phyloP scores from a whole-genome alignment of 1,139 yeast genomes.

The Sugiyamaella sp. region DNA sequence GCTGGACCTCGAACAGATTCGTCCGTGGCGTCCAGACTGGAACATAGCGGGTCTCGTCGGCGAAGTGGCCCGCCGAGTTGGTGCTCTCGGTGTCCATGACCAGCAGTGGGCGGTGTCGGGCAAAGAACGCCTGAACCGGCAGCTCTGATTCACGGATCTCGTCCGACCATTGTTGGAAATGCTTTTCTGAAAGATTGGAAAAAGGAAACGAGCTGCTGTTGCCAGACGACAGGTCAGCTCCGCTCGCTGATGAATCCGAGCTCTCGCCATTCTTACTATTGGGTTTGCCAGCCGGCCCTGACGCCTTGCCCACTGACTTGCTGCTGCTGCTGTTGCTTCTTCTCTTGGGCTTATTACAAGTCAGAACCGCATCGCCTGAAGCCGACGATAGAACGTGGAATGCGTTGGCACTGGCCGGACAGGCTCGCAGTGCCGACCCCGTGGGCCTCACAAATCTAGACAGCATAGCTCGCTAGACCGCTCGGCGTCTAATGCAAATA shows the following conservation, averaged over 20 bases:
- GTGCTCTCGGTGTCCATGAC: conserved; percentile 27
- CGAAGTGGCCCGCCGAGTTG: conserved; percentile 11
- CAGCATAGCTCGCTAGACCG: not conserved
- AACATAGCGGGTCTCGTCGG: conserved; percentile 13
- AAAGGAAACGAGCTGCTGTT: conserved; percentile 24
- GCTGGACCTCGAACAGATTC: conserved; percentile 19
- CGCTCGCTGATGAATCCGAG: not conserved
- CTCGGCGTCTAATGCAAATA: not conserved
- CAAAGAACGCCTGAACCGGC: conserved; percentile 37
- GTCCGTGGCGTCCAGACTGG: conserved; percentile 21
- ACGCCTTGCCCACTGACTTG: not conserved
- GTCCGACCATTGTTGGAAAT: conserved; percentile 28
- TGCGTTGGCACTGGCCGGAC: conserved; percentile 8
- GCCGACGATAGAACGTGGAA: conserved; percentile 15
- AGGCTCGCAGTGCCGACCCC: conserved; percentile 6
- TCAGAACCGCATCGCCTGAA: conserved; percentile 13
- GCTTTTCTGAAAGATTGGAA: conserved; percentile 25
- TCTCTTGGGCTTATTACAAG: conserved; percentile 7
- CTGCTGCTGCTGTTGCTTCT: conserved; percentile 8
- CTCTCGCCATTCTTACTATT: not conserved
- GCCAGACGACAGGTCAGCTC: not conserved
- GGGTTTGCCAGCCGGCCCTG: not conserved
- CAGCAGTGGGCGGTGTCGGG: conserved; percentile 39
- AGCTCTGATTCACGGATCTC: conserved; percentile 25
- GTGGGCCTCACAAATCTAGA: conserved; percentile 10